Conservation (phyloP, 345 rosid species). For the Gossypium anomalum region DNA sequence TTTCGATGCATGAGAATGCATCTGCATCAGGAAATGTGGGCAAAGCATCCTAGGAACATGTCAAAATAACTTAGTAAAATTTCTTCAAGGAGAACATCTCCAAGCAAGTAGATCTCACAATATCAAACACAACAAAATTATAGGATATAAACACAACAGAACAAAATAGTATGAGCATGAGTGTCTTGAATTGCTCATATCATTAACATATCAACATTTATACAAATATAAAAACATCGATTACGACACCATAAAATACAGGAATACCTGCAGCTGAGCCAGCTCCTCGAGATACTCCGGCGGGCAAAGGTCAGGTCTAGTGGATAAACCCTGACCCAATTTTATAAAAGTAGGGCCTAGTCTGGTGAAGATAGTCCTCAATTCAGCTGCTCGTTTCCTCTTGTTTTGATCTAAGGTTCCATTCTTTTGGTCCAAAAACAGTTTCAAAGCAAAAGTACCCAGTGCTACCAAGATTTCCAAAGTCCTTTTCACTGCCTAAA, state of each 20-base stretch:
- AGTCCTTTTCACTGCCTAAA: slow-evolving; percentile 62
- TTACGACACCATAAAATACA: background rate
- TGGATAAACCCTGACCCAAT: slow-evolving; percentile 92
- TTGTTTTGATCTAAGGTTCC: slow-evolving; percentile 61
- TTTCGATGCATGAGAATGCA: slow-evolving; percentile 87
- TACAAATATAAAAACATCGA: background rate
- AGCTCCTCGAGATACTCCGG: slow-evolving; percentile 94
- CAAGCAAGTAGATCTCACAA: background rate
- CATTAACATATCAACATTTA: background rate
- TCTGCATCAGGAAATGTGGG: slow-evolving; percentile 95
- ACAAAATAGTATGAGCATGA: background rate
- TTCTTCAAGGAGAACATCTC: background rate
- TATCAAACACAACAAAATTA: background rate
- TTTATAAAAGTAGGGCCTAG: slow-evolving; percentile 94
- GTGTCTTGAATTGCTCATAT: background rate
- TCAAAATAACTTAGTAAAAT: slow-evolving; percentile 5
- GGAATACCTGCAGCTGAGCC: slow-evolving; percentile 78
- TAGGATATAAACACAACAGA: background rate
- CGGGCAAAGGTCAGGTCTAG: slow-evolving; percentile 95
- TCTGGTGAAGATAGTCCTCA: slow-evolving; percentile 66
- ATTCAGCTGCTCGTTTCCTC: slow-evolving; percentile 64
- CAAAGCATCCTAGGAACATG: slow-evolving; percentile 64
- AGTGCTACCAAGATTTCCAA: slow-evolving; percentile 60
- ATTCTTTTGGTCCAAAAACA: slow-evolving; percentile 60
- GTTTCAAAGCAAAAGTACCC: slow-evolving; percentile 60